Evolutionary conservation across 2,329 filamentous ascomycete genomes (phyloP), one percentile per base, ranked within the genome.

Genomic region (Leptographium galeiforme): DNA sequence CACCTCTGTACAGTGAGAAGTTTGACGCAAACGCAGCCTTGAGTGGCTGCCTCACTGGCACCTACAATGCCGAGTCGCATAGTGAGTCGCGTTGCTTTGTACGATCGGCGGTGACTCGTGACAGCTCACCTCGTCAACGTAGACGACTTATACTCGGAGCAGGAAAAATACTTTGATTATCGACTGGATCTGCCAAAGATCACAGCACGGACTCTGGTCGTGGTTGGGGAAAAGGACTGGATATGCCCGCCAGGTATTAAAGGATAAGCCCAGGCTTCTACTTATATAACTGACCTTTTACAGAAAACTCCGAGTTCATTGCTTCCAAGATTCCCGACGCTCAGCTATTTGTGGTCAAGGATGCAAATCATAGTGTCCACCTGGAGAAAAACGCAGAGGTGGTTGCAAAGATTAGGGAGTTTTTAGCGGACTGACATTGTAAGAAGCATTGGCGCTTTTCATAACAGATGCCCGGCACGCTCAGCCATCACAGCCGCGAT

Each of bases 91-190:
- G 25, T 8, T 41, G 14, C 5, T 19, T 5, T 8, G 32, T 41
- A n/a, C 13, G 48, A 19, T 2, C 19, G 36, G 10, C 5, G 32
- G 1, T 6, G 13, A 8, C 18, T 32, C 12, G 2, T 12, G 18
- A 10, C 14, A 3, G 12, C 6, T 32, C 19, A 19, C 8, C 8
- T 6, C 25, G 25, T 25, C 25, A 32, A 32, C 32, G 12, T 14
- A 11, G 66, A 70, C 52, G 64, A 63, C 19, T 56, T 69, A 1
- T 70, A 68, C 53, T 63, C 62, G 0, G 59, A 65, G 47, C 47
- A 57, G 12, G 63, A 69, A 52, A 70, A 69, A 56, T 68, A 67
- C 45, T 69, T 70, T 54, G 67, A 70, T 51, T 70, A 70, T 53
- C 60, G 62, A 2, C 56, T 61, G 10, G 53, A 59, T 13, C 57